A percentile compares a stretch with the other conserved stretches of the same genome.
Conservation (phyloP, 305 asterid species). For the Fraxinus latifolia region DNA sequence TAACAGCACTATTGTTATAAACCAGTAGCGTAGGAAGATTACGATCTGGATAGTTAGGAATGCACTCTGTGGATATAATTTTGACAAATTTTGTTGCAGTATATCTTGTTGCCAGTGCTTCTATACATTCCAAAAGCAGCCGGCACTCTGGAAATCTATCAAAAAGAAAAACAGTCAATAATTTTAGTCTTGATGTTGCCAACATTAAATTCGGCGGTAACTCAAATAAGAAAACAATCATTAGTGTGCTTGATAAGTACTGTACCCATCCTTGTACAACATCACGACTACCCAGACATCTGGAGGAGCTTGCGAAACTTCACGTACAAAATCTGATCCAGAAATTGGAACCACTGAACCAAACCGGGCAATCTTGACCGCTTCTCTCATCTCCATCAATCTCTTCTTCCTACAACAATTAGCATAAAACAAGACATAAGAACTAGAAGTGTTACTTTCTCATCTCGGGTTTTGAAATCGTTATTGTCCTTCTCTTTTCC, state of each 20-base stretch:
- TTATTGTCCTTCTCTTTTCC: background rate
- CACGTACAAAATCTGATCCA: conserved; percentile 94
- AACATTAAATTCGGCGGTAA: conserved; percentile 1
- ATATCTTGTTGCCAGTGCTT: conserved; percentile 67
- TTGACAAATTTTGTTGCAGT: conserved; percentile 88
- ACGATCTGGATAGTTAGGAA: conserved; percentile 87
- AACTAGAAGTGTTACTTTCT: background rate
- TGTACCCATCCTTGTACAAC: conserved; percentile 84
- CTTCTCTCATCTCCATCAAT: conserved; percentile 80
- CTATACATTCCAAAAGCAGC: conserved; percentile 77
- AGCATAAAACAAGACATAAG: background rate
- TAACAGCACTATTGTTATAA: conserved; percentile 76
- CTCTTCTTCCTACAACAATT: conserved; percentile 66
- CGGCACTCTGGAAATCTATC: conserved; percentile 64
- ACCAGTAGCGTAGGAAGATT: conserved; percentile 88
- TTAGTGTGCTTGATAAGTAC: background rate
- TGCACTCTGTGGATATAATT: conserved; percentile 88
- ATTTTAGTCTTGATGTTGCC: background rate
- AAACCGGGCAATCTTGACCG: conserved; percentile 68
- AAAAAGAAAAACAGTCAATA: conserved; percentile 5
- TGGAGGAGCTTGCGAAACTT: conserved; percentile 92
- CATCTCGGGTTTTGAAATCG: background rate
- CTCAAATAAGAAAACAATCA: background rate
- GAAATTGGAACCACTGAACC: conserved; percentile 84
- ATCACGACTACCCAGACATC: conserved; percentile 90